Percentiles rank a stretch among this genome's conserved stretches.
phyloP scores from a whole-genome alignment of 2,329 filamentous ascomycete species.

The Aspergillus ruber region DNA sequence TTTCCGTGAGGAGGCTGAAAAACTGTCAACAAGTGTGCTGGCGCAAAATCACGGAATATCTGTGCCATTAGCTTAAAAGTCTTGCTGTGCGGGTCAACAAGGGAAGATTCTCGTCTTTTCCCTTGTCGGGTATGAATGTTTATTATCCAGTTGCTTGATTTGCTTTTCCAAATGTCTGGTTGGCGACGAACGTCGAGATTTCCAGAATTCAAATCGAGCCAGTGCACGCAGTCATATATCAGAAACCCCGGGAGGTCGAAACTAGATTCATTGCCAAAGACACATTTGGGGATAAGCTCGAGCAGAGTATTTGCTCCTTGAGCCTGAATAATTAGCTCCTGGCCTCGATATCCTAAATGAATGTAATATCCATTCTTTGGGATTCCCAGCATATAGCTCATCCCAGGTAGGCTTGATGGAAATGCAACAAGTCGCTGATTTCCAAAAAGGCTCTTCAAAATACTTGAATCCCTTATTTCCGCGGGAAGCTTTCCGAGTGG shows the following conservation, averaged over 20 bases:
- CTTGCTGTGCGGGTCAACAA: slow-evolving; percentile 47
- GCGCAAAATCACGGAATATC: slow-evolving; percentile 50
- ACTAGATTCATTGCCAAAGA: not conserved
- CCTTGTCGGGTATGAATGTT: slow-evolving; percentile 23
- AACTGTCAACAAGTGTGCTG: slow-evolving; percentile 37
- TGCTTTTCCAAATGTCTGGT: slow-evolving; percentile 36
- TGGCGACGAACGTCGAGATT: slow-evolving; percentile 48
- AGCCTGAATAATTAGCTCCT: slow-evolving; percentile 41
- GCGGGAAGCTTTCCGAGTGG: slow-evolving; percentile 49
- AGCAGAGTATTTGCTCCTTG: slow-evolving; percentile 9
- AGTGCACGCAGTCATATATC: not conserved
- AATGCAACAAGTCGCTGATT: slow-evolving; percentile 44
- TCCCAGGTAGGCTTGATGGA: slow-evolving; percentile 48
- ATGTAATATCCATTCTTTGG: slow-evolving; percentile 38
- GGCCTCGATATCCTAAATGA: slow-evolving; percentile 48
- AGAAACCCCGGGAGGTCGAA: not conserved
- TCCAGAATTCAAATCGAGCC: slow-evolving; percentile 26
- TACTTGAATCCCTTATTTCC: slow-evolving; percentile 40
- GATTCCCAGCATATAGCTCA: slow-evolving; percentile 46
- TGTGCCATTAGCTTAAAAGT: slow-evolving; percentile 34
- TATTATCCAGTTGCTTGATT: slow-evolving; percentile 36
- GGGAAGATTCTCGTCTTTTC: slow-evolving; percentile 14
- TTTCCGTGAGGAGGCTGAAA: slow-evolving; percentile 39
- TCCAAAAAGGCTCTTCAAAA: slow-evolving; percentile 50
- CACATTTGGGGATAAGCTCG: not conserved